These are phyloP conservation scores for Fusarium sp. DNA, from an alignment of 2,329 filamentous ascomycete genomes.

Conservation along the genomic window DNA sequence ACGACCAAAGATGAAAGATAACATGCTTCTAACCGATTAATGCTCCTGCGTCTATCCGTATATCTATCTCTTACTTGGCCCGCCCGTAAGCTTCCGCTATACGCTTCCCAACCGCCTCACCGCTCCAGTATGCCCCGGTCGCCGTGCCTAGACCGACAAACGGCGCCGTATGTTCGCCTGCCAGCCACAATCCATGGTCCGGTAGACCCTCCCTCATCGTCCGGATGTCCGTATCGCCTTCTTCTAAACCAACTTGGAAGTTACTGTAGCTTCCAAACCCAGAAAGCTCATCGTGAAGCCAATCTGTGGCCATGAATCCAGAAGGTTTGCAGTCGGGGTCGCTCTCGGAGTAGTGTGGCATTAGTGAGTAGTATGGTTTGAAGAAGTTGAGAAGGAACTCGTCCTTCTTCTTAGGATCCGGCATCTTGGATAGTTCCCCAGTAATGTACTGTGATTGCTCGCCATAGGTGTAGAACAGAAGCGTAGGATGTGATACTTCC, in stretches of 20 bases:
- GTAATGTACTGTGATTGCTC: slow-evolving; percentile 68
- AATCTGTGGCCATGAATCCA: slow-evolving; percentile 76
- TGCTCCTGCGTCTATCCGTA: not conserved
- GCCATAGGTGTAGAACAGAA: slow-evolving; percentile 85
- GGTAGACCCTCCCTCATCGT: slow-evolving; percentile 71
- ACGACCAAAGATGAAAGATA: too few relatives aligned
- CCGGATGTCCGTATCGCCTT: slow-evolving; percentile 78
- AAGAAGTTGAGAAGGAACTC: slow-evolving; percentile 74
- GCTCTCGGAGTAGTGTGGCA: slow-evolving; percentile 72
- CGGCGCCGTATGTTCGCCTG: slow-evolving; percentile 89
- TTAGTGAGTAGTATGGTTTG: slow-evolving; percentile 78
- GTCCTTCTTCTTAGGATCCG: slow-evolving; percentile 60
- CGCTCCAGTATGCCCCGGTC: slow-evolving; percentile 92
- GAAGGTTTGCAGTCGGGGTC: slow-evolving; percentile 70
- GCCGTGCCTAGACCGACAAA: slow-evolving; percentile 90
- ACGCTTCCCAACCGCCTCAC: slow-evolving; percentile 78
- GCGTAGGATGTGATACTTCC: slow-evolving; percentile 75
- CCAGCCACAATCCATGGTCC: slow-evolving; percentile 80
- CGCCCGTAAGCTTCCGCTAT: slow-evolving; percentile 66
- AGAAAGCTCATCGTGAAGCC: slow-evolving; percentile 81
- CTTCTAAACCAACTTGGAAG: slow-evolving; percentile 79
- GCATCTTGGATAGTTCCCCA: slow-evolving; percentile 54
- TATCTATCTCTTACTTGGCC: slow-evolving; percentile 31
- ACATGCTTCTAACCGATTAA: not conserved
- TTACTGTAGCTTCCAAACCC: slow-evolving; percentile 87